A percentile compares a stretch with the other conserved stretches of the same genome.
phyloP scores from a whole-genome alignment of 176 grass and related monocot species.

The Aegilops speltoides region DNA sequence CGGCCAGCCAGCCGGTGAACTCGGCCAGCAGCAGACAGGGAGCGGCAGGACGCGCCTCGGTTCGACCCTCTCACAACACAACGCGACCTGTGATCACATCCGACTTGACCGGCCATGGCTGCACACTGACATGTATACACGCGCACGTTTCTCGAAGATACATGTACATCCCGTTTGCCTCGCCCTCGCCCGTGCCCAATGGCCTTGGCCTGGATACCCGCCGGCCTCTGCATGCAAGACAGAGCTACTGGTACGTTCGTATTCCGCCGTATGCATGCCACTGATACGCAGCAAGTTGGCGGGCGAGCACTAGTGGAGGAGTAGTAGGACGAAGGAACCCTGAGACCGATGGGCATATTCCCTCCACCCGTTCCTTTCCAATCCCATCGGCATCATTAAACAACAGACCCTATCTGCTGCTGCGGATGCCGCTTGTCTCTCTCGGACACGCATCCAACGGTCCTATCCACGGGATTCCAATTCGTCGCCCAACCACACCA shows the following conservation, averaged over 20 bases:
- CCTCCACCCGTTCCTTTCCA: slow-evolving; percentile 27
- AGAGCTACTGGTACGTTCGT: neutral
- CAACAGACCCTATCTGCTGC: slow-evolving; percentile 12
- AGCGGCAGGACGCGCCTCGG: neutral
- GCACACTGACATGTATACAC: neutral
- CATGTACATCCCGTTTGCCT: slow-evolving; percentile 6
- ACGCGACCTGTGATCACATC: neutral
- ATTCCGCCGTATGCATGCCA: neutral
- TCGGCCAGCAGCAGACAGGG: neutral
- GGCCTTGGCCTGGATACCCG: neutral
- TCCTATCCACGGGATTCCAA: neutral
- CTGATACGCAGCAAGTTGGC: neutral
- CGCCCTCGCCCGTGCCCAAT: neutral
- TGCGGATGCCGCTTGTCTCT: slow-evolving; percentile 21
- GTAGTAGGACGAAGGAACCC: neutral
- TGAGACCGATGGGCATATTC: slow-evolving; percentile 33
- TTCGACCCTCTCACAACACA: neutral
- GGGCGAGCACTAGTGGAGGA: neutral
- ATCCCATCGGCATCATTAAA: slow-evolving; percentile 21
- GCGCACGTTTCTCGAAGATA: neutral
- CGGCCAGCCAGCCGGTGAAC: neutral
- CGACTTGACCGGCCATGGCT: neutral
- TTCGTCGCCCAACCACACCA: neutral
- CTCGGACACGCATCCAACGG: slow-evolving; percentile 14
- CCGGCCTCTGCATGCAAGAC: neutral